Evolutionary conservation across 352 stramenopile genomes (phyloP).

Genomic region (Pythium volutum): DNA sequence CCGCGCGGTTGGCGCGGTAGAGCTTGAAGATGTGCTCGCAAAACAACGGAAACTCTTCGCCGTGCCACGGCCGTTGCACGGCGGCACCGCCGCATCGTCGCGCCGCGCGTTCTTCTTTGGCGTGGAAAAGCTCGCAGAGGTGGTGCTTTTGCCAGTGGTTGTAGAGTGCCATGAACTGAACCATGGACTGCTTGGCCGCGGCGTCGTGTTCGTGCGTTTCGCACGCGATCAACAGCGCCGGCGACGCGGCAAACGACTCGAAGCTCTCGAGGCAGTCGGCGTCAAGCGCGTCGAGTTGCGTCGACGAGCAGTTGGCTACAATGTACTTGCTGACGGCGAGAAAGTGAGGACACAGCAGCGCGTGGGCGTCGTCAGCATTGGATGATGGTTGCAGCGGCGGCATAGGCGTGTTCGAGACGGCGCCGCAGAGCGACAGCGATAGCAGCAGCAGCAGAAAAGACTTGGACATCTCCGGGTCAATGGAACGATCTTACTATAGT

Average conservation of each 20-base stretch:
- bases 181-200: slow-evolving; percentile 15
- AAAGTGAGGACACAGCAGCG: slow-evolving; percentile 46
- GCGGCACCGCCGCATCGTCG: slow-evolving; percentile 37
- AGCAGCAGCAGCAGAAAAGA: not conserved
- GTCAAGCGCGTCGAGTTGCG: slow-evolving; percentile 4
- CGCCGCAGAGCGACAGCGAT: not conserved
- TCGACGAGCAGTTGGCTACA: slow-evolving; percentile 29
- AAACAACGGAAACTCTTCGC: slow-evolving; percentile 46
- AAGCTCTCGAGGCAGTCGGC: slow-evolving; percentile 47
- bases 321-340: slow-evolving; percentile 41
- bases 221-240: slow-evolving; percentile 37
- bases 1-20: slow-evolving; percentile 41
- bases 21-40: slow-evolving; percentile 55
- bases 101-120: slow-evolving; percentile 44
- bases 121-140: slow-evolving; percentile 50
- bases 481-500: not conserved
- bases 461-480: not conserved
- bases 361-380: not conserved
- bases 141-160: slow-evolving; percentile 42
- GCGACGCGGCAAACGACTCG: slow-evolving; percentile 45
- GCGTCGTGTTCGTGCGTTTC: slow-evolving; percentile 19
- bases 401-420: not conserved
- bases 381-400: not conserved
- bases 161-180: slow-evolving; percentile 42
- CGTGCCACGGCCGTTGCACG: slow-evolving; percentile 43